Evolutionary conservation across 2,329 filamentous ascomycete genomes (phyloP).

Genomic region (Aspergillus fischeri): DNA sequence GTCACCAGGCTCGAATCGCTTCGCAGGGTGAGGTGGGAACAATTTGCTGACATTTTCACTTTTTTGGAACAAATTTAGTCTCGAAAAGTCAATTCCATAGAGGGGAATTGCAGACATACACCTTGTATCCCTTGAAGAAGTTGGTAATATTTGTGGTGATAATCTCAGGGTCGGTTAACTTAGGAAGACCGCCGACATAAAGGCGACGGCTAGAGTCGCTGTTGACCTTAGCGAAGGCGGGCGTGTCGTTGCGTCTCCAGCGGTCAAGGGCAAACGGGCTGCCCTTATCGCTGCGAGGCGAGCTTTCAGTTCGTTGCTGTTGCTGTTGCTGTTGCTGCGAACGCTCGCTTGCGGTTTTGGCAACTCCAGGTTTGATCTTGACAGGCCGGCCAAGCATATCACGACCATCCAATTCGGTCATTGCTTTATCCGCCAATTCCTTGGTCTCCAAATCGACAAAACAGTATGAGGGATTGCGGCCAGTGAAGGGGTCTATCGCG

Average conservation of each 20-base stretch:
- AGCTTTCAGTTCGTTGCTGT: constrained; percentile 11
- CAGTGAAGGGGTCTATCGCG: constrained; percentile 63
- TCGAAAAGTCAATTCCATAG: background rate
- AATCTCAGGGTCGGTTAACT: constrained; percentile 39
- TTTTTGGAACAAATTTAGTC: constrained; percentile 4
- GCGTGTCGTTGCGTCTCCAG: constrained; percentile 41
- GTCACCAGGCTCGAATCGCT: constrained; percentile 48
- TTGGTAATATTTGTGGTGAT: constrained; percentile 41
- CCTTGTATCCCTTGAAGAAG: constrained; percentile 43
- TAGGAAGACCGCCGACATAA: constrained; percentile 46
- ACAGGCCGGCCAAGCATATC: constrained; percentile 56
- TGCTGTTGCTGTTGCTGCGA: constrained; percentile 17
- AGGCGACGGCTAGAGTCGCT: constrained; percentile 41
- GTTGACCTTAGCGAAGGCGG: constrained; percentile 29
- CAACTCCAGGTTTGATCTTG: constrained; percentile 62
- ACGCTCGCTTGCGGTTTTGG: constrained; percentile 43
- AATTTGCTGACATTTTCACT: constrained; percentile 48
- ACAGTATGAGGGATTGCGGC: constrained; percentile 69
- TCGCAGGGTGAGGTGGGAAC: constrained; percentile 58
- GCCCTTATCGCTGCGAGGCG: constrained; percentile 18
- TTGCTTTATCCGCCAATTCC: constrained; percentile 55
- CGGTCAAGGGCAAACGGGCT: constrained; percentile 35
- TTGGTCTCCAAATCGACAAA: constrained; percentile 63
- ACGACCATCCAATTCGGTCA: constrained; percentile 53
- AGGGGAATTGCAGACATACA: constrained; percentile 27